phyloP scores from a whole-genome alignment of 257 asterid genomes.

The Lithospermum erythrorhizon region DNA sequence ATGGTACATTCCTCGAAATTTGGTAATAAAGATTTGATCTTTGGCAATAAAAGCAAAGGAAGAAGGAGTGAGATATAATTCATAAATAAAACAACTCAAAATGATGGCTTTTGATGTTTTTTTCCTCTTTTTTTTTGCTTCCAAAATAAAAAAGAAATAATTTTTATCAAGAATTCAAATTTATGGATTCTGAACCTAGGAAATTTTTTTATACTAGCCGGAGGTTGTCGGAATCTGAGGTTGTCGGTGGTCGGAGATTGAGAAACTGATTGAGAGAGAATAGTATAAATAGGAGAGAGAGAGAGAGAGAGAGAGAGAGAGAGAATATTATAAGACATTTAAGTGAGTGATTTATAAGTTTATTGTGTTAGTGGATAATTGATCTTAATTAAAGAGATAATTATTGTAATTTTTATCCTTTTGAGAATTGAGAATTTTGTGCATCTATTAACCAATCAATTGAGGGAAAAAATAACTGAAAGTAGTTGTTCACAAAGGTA shows the following conservation, averaged over 20 bases:
- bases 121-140: not conserved
- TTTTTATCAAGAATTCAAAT: not conserved
- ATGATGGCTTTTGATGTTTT: too few species aligned
- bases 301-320: constrained; percentile 2
- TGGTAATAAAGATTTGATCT: constrained; percentile 9
- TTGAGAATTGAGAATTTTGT: too few species aligned
- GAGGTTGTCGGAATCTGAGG: constrained; percentile 17
- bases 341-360: not conserved
- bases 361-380: not conserved
- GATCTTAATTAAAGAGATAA: too few species aligned
- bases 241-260: constrained; percentile 16
- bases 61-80: too few species aligned
- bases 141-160: not conserved
- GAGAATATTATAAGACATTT: constrained; percentile 1
- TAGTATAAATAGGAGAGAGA: constrained; percentile 9
- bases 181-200: constrained; percentile 10
- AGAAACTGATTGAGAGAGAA: not conserved
- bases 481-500: too few species aligned
- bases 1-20: not conserved
- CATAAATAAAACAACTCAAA: too few species aligned
- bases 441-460: too few species aligned
- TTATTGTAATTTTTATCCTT: too few species aligned
- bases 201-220: constrained; percentile 5
- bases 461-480: too few species aligned
- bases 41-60: not conserved